A percentile compares a stretch with the other conserved stretches of the same genome.
Evolutionary conservation across 352 stramenopile genomes (phyloP).

Genomic region (Pythium chondricola): DNA sequence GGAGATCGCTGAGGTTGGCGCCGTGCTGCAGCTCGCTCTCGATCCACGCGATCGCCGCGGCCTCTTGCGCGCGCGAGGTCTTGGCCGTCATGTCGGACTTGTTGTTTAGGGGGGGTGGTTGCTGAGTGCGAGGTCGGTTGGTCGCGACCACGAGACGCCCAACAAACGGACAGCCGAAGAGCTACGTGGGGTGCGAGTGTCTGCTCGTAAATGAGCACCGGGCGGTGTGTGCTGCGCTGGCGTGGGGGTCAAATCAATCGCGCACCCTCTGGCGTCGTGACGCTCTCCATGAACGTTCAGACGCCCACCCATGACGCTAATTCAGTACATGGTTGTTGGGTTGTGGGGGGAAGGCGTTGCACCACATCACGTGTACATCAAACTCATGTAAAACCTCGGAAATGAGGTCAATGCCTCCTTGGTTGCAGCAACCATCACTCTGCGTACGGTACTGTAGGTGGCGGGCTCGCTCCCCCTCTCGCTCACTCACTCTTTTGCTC

Average conservation of each 20-base stretch:
- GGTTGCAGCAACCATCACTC: constrained; percentile 11
- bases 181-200: too few species aligned
- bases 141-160: too few species aligned
- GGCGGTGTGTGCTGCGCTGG: too few species aligned
- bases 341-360: neutral
- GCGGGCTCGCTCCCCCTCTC: neutral
- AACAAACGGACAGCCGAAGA: too few species aligned
- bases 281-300: too few species aligned
- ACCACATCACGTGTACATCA: constrained; percentile 10
- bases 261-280: neutral
- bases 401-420: constrained; percentile 2
- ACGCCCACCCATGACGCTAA: too few species aligned
- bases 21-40: constrained; percentile 39
- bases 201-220: too few species aligned
- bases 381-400: neutral
- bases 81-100: constrained; percentile 8
- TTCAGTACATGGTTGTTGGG: constrained; percentile 11
- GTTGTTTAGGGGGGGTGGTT: neutral
- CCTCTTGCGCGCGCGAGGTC: constrained; percentile 3
- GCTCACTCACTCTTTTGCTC: constrained; percentile 30
- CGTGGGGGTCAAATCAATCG: neutral
- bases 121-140: neutral
- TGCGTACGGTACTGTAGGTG: too few species aligned
- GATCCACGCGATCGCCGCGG: constrained; percentile 47
- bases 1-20: constrained; percentile 20